Conservation (phyloP, 352 stramenopile species). For the Globisporangium nodosum region DNA sequence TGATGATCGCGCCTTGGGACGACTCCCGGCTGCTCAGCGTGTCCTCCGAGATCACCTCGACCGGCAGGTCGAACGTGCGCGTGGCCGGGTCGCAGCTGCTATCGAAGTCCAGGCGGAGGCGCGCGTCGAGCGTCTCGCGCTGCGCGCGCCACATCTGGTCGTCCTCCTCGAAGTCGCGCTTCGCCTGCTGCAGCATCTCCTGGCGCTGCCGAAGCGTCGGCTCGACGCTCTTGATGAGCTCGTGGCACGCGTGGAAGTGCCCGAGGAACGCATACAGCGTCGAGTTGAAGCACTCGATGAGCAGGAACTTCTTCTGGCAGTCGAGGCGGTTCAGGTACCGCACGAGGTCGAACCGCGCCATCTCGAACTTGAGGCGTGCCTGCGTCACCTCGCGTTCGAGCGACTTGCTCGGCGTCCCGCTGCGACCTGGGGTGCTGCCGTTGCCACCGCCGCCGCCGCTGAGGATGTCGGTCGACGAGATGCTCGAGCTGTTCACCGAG, state of each 20-base stretch:
- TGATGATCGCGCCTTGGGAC: conserved; percentile 34
- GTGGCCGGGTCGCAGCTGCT: conserved; percentile 5
- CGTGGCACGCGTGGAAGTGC: conserved; percentile 78
- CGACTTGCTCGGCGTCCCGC: conserved; percentile 14
- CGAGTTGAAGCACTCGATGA: conserved; percentile 84
- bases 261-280: conserved; percentile 73
- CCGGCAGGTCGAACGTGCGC: conserved; percentile 52
- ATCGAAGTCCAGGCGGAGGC: conserved; percentile 50
- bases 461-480: conserved; percentile 8
- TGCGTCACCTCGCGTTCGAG: conserved; percentile 67
- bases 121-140: conserved; percentile 50
- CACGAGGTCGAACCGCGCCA: conserved; percentile 81
- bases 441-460: neutral
- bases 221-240: conserved; percentile 77
- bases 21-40: conserved; percentile 48
- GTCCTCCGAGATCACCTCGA: conserved; percentile 74
- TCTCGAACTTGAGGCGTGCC: conserved; percentile 62
- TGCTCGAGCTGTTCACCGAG: conserved; percentile 2
- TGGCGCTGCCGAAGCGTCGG: conserved; percentile 58
- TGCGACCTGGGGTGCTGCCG: neutral
- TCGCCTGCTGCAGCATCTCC: conserved; percentile 57
- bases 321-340: conserved; percentile 80
- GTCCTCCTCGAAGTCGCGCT: conserved; percentile 65
- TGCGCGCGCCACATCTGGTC: conserved; percentile 73
- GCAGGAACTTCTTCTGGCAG: conserved; percentile 79